Evolutionary conservation across 2,329 filamentous ascomycete species (phyloP), one percentile per base, ranked within the genome.

Genomic region (Dactylellina parvicollis): DNA sequence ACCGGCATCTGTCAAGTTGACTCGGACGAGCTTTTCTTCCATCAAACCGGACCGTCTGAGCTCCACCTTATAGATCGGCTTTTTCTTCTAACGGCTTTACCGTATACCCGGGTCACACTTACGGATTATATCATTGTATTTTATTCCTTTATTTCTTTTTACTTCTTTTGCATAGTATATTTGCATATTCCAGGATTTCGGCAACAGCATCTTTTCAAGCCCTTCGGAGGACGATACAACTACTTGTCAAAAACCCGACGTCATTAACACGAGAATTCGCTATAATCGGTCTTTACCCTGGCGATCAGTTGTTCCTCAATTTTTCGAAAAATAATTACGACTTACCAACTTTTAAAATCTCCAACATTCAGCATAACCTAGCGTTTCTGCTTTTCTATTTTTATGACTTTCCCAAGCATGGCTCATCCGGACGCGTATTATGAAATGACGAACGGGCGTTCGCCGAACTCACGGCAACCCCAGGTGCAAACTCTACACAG

Each of bases 401-500:
- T 18, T 28, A 24, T 26, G 32, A 34, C 28, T 12, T 32, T n/a
- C 20, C 46, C 57, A 30, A 38, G n/a, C 20, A 72, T 72, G 67
- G 67, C 67, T 9, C 67, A 72, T 47, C 67, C 67, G 42, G 67
- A 72, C 22, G 59, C 78, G 10, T 81, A 78, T 40, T 78, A 78
- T 22, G 77, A 78, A 30, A 82, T 75, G 14, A 78, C 76, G 57
- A 80, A 79, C 22, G 76, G 64, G 55, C 76, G 75, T 46, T 76
- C 83, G 78, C 70, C 70, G 40, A 74, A 74, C 30, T 61, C 70
- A 22, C 50, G 67, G 32, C 77, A 77, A 44, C 75, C 75, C 22
- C 75, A 77, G 32, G 76, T 77, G 79, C 83, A 89, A 84, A 84
- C 85, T 69, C 83, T 90, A 67, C 87, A 90, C 79, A 87, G 90